Evolutionary conservation across 441 rosid genomes (phyloP), one percentile per base, ranked within the genome.

Genomic region (Brassica balearica): DNA sequence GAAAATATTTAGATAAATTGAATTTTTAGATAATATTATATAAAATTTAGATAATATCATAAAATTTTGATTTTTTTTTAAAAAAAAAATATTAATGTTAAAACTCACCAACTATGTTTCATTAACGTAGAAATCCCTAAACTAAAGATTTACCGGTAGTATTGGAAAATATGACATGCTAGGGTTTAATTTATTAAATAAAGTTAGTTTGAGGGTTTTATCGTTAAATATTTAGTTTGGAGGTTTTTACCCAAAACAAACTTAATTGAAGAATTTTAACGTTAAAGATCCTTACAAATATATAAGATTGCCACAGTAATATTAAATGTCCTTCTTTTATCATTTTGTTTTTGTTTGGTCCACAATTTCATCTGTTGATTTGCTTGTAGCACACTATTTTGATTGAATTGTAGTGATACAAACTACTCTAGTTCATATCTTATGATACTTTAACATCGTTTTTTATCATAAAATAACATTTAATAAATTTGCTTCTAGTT

Each of bases 371-470:
- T 11, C 53, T 43, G 20, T 46, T 46, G 14, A 46, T 46, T 46
- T 46, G 53, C 19, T 43, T 11, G 29, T 48, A 68, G 14, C 22
- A 23, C 7, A 48, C 22, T 34, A 23, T 60, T 60, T 11, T 6
- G 60, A 55, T 17, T 55, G 15, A 59, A 59, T 63, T 6, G 19
- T 22, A 8, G 22, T 7, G 71, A 34, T 65, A 74, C 53, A 51
- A 64, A 65, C 77, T 8, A 34, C 0, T 32, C 7, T 60, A 15
- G 14, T 53, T 66, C 58, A 22, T 66, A 36, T 11, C 10, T 3
- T 48, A 32, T 6, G 34, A 23, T 9, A 15, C 7, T 15, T 69
- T 8, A 5, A 15, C 27, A 73, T 17, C 68, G 5, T 9, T 23
- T 59, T 22, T 25, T 59, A 59, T 59, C 64, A 10, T 22, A 59